Percentiles rank a stretch among this genome's conserved stretches.
Evolutionary conservation across 768 basidiomycete genomes (phyloP).

Genomic region (Cystofilobasidium capitatum): DNA sequence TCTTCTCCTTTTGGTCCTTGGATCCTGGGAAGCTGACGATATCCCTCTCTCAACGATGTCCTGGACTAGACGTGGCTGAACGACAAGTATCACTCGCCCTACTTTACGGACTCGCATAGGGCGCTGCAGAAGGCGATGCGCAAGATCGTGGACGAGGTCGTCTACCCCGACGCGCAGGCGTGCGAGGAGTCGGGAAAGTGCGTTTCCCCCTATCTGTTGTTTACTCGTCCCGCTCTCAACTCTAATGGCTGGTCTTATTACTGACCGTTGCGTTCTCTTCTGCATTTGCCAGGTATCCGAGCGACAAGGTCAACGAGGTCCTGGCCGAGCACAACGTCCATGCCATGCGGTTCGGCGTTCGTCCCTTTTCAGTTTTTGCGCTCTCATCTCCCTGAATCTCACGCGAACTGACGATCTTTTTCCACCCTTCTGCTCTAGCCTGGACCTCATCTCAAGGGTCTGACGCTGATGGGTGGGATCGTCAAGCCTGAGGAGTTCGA

Average conservation of each 20-base stretch:
- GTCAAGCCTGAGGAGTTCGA: constrained; percentile 79
- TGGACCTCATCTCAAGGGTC: constrained; percentile 73
- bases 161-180: constrained; percentile 45
- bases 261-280: no score
- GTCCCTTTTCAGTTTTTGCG: background rate
- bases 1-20: background rate
- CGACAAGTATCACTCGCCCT: constrained; percentile 61
- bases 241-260: background rate
- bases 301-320: constrained; percentile 62
- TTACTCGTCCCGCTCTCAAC: background rate
- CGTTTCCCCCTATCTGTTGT: constrained; percentile 4
- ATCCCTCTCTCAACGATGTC: background rate
- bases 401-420: background rate
- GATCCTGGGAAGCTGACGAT: background rate
- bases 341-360: constrained; percentile 71
- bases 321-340: constrained; percentile 61
- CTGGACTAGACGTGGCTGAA: constrained; percentile 53
- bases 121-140: constrained; percentile 45
- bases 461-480: constrained; percentile 60
- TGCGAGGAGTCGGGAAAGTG: background rate
- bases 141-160: constrained; percentile 58
- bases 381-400: background rate
- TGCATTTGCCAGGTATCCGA: constrained; percentile 75
- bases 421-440: constrained; percentile 44
- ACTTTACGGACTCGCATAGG: constrained; percentile 59